Evolutionary conservation across 2,329 filamentous ascomycete genomes (phyloP).

Genomic region (Trichoderma endophyticum): DNA sequence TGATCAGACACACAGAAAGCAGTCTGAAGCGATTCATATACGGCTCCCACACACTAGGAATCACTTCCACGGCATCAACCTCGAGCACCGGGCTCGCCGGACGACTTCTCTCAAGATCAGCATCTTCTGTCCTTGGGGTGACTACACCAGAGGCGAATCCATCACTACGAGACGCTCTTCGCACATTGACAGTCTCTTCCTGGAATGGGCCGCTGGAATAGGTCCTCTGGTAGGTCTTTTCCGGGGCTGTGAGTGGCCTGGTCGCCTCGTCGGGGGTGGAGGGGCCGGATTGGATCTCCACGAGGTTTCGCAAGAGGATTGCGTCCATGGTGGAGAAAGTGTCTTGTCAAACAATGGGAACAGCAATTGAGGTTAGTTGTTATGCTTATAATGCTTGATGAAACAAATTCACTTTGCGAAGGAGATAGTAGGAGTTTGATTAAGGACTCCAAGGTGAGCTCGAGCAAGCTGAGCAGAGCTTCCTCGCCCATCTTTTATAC

Average conservation of each 20-base stretch:
- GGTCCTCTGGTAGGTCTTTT: constrained; percentile 37
- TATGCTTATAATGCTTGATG: neutral
- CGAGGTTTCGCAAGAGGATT: constrained; percentile 32
- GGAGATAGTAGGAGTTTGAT: neutral
- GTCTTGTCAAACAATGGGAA: neutral
- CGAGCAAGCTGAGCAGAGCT: neutral
- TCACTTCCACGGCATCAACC: constrained; percentile 41
- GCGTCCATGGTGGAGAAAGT: constrained; percentile 32
- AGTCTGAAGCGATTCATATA: constrained; percentile 70
- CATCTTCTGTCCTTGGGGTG: constrained; percentile 16
- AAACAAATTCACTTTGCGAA: neutral
- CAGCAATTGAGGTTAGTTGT: neutral
- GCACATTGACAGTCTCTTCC: constrained; percentile 28
- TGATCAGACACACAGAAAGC: constrained; percentile 60
- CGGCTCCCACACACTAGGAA: constrained; percentile 58
- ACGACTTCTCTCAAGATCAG: constrained; percentile 52
- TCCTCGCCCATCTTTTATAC: neutral
- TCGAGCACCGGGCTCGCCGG: constrained; percentile 43
- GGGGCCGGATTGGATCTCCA: constrained; percentile 31
- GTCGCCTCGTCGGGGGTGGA: constrained; percentile 22
- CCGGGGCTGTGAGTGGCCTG: constrained; percentile 30
- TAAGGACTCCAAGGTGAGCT: neutral
- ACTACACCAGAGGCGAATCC: constrained; percentile 12
- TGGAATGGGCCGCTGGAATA: constrained; percentile 38
- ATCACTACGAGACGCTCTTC: constrained; percentile 20